These are phyloP conservation scores for Cyanidioschyzon merolae DNA, from an alignment of 23 red algal genomes.

Conservation along the genomic window DNA sequence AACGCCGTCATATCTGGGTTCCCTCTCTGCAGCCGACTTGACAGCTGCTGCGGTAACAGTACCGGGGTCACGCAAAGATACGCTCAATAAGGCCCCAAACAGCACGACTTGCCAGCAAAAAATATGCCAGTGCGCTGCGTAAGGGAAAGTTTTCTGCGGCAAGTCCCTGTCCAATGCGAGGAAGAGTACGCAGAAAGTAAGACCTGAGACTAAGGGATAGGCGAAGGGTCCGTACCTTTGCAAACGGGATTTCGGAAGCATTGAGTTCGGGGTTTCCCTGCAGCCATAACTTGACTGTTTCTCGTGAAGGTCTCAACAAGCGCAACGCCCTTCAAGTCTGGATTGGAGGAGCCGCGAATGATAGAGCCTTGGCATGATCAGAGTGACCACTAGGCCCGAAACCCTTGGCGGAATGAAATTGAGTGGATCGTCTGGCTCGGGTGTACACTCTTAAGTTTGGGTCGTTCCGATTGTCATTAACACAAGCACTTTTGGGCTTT, in stretches of 20 bases:
- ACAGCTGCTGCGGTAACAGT: neutral
- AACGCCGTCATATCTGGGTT: neutral
- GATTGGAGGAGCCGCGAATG: too few relatives aligned
- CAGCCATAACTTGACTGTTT: too few relatives aligned
- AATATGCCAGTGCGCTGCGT: neutral
- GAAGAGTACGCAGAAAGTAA: neutral
- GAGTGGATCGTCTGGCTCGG: too few relatives aligned
- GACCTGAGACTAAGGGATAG: neutral
- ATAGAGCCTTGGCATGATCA: too few relatives aligned
- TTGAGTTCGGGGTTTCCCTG: too few relatives aligned
- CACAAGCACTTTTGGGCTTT: too few relatives aligned
- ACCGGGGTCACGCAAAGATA: constrained; percentile 10
- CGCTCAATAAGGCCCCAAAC: neutral
- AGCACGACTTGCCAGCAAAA: neutral
- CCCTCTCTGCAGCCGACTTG: neutral
- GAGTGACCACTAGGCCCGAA: too few relatives aligned
- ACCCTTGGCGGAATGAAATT: too few relatives aligned
- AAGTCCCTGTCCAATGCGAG: neutral
- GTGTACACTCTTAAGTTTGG: too few relatives aligned
- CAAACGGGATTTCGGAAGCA: neutral
- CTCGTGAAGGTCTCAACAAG: too few relatives aligned
- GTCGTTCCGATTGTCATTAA: too few relatives aligned
- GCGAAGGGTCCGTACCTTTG: neutral
- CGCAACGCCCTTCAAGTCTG: too few relatives aligned
- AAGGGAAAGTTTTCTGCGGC: neutral